Conservation (phyloP, 129 eudicot genomes). For the Apium graveolens region DNA sequence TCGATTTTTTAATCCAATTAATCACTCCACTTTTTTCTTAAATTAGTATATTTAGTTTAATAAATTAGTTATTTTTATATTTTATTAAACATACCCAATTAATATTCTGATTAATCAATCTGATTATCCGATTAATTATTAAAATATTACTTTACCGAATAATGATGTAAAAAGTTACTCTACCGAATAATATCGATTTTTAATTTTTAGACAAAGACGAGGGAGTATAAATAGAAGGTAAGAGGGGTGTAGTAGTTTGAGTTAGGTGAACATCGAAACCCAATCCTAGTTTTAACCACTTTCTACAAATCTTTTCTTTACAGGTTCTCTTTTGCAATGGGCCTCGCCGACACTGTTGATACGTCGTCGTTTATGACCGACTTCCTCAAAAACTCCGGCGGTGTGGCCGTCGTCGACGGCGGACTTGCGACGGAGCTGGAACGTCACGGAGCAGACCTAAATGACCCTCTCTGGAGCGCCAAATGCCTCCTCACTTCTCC, state of each 20-base stretch:
- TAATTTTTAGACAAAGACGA: too few relatives aligned
- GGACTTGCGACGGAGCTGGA: conserved; percentile 98
- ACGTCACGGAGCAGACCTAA: conserved; percentile 93
- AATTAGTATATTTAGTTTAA: too few relatives aligned
- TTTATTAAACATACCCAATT: too few relatives aligned
- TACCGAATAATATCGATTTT: too few relatives aligned
- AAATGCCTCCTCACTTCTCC: conserved; percentile 86
- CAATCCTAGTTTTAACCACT: background rate
- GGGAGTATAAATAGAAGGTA: background rate
- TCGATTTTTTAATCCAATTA: too few relatives aligned
- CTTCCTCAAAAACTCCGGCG: conserved; percentile 65
- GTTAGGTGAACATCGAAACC: background rate
- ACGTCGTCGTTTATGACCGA: conserved; percentile 51
- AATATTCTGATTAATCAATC: too few relatives aligned
- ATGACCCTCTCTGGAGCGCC: conserved; percentile 99
- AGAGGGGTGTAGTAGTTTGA: background rate
- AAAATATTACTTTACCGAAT: too few relatives aligned
- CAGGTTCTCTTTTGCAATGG: conserved; percentile 28
- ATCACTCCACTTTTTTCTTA: too few relatives aligned
- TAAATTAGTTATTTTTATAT: too few relatives aligned
- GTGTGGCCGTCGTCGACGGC: conserved; percentile 84
- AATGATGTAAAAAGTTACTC: too few relatives aligned
- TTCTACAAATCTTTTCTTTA: background rate
- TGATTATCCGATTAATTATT: too few relatives aligned
- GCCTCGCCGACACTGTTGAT: conserved; percentile 12